These are phyloP conservation scores for Nevesoporus exiguus DNA, from an alignment of 768 basidiomycete genomes.

Conservation along the genomic window DNA sequence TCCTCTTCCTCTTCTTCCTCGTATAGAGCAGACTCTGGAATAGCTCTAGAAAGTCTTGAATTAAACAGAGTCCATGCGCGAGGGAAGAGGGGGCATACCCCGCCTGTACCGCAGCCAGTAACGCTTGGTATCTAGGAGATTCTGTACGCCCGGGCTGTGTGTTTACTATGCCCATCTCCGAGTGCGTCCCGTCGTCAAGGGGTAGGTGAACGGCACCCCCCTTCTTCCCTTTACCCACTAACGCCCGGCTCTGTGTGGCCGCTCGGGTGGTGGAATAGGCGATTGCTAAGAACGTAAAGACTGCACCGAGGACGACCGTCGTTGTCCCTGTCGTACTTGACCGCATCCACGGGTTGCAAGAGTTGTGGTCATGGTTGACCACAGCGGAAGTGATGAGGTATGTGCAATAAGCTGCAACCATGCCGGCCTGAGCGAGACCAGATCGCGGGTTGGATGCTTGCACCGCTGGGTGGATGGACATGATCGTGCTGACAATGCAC, in stretches of 20 bases:
- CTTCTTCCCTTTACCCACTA: conserved; percentile 72
- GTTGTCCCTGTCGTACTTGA: conserved; percentile 73
- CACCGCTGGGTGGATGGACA: conserved; percentile 80
- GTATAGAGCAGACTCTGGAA: conserved; percentile 86
- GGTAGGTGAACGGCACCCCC: conserved; percentile 62
- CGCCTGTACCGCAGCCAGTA: conserved; percentile 93
- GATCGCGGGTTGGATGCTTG: conserved; percentile 94
- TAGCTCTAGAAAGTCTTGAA: conserved; percentile 50
- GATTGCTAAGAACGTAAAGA: conserved; percentile 97
- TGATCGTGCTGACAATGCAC: conserved; percentile 71
- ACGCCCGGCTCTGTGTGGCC: conserved; percentile 89
- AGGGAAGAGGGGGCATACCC: conserved; percentile 50
- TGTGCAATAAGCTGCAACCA: conserved; percentile 98
- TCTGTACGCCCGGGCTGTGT: conserved; percentile 83
- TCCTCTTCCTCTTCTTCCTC: conserved; percentile 83
- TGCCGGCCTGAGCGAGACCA: conserved; percentile 90
- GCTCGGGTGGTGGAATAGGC: conserved; percentile 96
- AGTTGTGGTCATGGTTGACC: conserved; percentile 81
- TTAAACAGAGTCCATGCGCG: background rate
- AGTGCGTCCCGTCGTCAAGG: conserved; percentile 50
- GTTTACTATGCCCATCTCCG: conserved; percentile 73
- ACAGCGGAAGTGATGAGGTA: conserved; percentile 94
- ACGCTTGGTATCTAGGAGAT: conserved; percentile 86
- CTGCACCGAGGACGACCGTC: conserved; percentile 83
- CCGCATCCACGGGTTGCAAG: conserved; percentile 86